Conservation (phyloP, 345 rosid genomes). For the Melaleuca alternifolia region DNA sequence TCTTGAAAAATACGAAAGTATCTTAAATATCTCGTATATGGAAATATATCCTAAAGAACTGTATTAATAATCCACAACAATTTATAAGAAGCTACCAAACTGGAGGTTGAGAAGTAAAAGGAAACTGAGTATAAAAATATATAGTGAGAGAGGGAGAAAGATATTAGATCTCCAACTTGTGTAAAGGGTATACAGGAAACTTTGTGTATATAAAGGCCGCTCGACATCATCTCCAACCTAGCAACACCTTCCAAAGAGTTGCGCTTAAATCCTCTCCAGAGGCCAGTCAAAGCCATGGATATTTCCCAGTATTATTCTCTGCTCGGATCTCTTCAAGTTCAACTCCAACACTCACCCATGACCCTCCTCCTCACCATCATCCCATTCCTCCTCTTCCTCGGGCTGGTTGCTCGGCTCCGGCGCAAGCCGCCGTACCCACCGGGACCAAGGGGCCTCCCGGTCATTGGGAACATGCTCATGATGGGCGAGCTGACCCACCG, state of each 20-base stretch:
- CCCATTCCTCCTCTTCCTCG: conserved; percentile 5
- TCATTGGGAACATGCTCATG: conserved; percentile 62
- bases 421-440: conserved; percentile 45
- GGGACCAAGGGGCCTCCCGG: conserved; percentile 70
- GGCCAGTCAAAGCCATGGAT: not conserved
- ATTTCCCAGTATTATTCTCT: not conserved
- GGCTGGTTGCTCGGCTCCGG: conserved; percentile 6
- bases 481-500: conserved; percentile 67
- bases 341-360: not conserved
- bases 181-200: not conserved
- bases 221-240: not conserved
- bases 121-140: not conserved
- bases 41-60: no score
- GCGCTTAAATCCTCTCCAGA: not conserved
- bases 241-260: not conserved
- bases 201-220: not conserved
- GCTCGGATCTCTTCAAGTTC: not conserved
- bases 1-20: not conserved
- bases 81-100: not conserved
- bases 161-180: not conserved
- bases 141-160: no score
- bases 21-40: no score
- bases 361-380: not conserved
- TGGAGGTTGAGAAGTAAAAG: not conserved
- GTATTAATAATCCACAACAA: not conserved